A percentile compares a stretch with the other conserved stretches of the same genome.
Conservation (phyloP, 345 rosid species). For the Linum tenue region DNA sequence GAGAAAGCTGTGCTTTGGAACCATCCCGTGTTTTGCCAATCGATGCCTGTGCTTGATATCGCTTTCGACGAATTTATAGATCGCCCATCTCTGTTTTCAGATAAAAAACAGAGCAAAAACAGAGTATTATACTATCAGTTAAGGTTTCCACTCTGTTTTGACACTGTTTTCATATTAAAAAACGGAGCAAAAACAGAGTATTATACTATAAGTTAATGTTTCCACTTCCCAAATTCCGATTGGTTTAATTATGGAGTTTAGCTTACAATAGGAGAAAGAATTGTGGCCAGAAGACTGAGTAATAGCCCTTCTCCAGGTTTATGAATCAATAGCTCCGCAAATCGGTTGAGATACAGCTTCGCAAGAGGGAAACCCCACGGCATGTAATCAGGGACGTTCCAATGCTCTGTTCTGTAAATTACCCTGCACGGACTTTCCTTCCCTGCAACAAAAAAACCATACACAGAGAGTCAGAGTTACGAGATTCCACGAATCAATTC, state of each 20-base stretch:
- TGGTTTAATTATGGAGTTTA: neutral
- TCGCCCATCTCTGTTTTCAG: constrained; percentile 23
- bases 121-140: too few relatives aligned
- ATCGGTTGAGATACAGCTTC: constrained; percentile 30
- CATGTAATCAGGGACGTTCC: constrained; percentile 31
- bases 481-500: too few relatives aligned
- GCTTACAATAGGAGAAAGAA: constrained; percentile 34
- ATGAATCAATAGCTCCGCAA: constrained; percentile 28
- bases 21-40: constrained; percentile 32
- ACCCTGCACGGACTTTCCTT: constrained; percentile 28
- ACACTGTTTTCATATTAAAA: too few relatives aligned
- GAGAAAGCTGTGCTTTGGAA: constrained; percentile 32
- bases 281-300: constrained; percentile 20
- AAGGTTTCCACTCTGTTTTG: neutral
- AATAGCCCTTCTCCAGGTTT: constrained; percentile 19
- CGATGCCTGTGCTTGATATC: constrained; percentile 20
- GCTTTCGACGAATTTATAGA: constrained; percentile 31
- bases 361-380: constrained; percentile 35
- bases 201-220: neutral
- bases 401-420: constrained; percentile 29
- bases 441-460: constrained; percentile 16
- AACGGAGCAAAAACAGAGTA: too few relatives aligned
- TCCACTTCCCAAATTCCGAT: neutral
- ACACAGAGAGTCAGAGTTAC: neutral
- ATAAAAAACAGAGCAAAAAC: too few relatives aligned